These are phyloP conservation scores for Phyllosticta paracitricarpa DNA, from an alignment of 2,329 filamentous ascomycete genomes.

Conservation along the genomic window DNA sequence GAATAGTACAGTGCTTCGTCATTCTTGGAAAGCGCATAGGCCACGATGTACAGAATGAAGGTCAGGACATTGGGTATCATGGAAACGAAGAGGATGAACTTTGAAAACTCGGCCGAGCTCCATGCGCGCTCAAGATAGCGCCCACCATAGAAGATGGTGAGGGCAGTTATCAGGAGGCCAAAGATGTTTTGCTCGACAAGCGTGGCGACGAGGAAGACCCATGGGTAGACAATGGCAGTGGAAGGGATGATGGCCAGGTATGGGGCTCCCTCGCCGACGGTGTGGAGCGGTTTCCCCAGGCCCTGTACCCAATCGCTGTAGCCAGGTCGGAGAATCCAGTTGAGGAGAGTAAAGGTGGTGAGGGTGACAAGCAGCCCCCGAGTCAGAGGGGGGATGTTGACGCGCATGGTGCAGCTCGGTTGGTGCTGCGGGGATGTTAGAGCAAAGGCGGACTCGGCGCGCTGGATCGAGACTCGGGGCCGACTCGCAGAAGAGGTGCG, in stretches of 20 bases:
- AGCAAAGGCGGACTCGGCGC: constrained; percentile 9
- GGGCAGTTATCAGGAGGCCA: constrained; percentile 64
- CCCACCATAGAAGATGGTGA: constrained; percentile 82
- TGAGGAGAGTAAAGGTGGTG: constrained; percentile 69
- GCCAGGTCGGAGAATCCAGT: constrained; percentile 56
- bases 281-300: constrained; percentile 32
- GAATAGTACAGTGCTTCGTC: constrained; percentile 57
- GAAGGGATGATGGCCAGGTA: constrained; percentile 83
- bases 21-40: constrained; percentile 59
- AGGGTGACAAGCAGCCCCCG: constrained; percentile 68
- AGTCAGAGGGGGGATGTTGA: constrained; percentile 89
- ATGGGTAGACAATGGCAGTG: constrained; percentile 76
- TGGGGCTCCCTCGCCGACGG: constrained; percentile 58
- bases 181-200: constrained; percentile 91
- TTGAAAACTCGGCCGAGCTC: constrained; percentile 84
- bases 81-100: constrained; percentile 70
- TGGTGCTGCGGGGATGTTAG: background rate
- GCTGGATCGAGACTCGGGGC: constrained; percentile 1
- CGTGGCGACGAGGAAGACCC: constrained; percentile 79
- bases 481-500: background rate
- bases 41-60: constrained; percentile 63
- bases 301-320: constrained; percentile 34
- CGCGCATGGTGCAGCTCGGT: constrained; percentile 51
- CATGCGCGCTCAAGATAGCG: constrained; percentile 93
- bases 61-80: constrained; percentile 71